A percentile compares a stretch with the other conserved stretches of the same genome.
Conservation (phyloP, 495 filamentous ascomycete genomes). For the Neurospora sp. region DNA sequence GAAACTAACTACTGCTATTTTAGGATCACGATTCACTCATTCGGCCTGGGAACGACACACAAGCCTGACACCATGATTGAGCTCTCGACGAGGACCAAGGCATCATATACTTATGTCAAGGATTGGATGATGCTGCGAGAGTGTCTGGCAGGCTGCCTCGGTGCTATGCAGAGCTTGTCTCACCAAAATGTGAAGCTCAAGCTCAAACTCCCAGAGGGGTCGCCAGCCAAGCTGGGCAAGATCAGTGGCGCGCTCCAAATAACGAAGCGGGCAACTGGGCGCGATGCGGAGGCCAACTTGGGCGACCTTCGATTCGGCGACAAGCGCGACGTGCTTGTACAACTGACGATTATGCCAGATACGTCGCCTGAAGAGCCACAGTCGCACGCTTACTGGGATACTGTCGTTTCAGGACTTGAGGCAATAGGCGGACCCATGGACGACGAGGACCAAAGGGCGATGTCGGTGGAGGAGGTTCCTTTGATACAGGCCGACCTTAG, state of each 20-base stretch:
- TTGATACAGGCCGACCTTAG: constrained; percentile 90
- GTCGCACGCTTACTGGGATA: constrained; percentile 94
- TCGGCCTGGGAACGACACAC: constrained; percentile 91
- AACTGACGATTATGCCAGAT: constrained; percentile 87
- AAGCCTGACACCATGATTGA: constrained; percentile 99
- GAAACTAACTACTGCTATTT: constrained; percentile 9
- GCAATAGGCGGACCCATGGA: constrained; percentile 88
- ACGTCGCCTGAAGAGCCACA: constrained; percentile 74
- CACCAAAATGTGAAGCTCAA: constrained; percentile 98
- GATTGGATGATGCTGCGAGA: constrained; percentile 99
- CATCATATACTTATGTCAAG: constrained; percentile 95
- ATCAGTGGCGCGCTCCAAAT: constrained; percentile 95
- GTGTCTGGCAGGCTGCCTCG: constrained; percentile 90
- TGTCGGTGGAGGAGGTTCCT: constrained; percentile 90
- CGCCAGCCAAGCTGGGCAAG: constrained; percentile 95
- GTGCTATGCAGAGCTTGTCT: constrained; percentile 89
- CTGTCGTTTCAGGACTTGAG: constrained; percentile 89
- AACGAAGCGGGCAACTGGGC: constrained; percentile 93
- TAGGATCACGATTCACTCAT: constrained; percentile 92
- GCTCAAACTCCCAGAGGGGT: constrained; percentile 88
- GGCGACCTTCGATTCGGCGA: constrained; percentile 95
- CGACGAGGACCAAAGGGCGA: constrained; percentile 69
- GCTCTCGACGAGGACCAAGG: constrained; percentile 89
- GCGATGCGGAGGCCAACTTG: constrained; percentile 86
- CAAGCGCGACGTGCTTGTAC: constrained; percentile 93